Evolutionary conservation across 768 basidiomycete genomes (phyloP).

Genomic region (Tremella mesenterica): DNA sequence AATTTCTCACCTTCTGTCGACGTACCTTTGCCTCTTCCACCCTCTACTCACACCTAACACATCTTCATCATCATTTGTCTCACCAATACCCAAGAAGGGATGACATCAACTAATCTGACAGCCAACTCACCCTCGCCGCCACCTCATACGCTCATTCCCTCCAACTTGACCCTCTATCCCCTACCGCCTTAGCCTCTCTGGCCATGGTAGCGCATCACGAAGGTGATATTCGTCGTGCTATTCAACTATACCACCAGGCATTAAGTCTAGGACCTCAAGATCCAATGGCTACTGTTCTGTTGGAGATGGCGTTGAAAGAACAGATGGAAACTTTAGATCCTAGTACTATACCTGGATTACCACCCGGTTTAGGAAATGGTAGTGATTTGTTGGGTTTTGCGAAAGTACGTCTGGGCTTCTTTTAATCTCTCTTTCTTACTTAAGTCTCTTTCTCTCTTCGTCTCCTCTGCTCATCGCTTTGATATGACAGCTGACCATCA

Average conservation of each 20-base stretch:
- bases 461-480: too few relatives aligned
- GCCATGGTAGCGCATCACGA: conserved; percentile 79
- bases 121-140: conserved; percentile 55
- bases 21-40: neutral
- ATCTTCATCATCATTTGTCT: neutral
- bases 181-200: conserved; percentile 72
- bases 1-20: too few relatives aligned
- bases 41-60: neutral
- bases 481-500: too few relatives aligned
- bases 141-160: conserved; percentile 68
- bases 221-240: conserved; percentile 66
- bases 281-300: conserved; percentile 38
- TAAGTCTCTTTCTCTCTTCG: too few relatives aligned
- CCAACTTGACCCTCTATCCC: conserved; percentile 74
- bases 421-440: too few relatives aligned
- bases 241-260: conserved; percentile 88
- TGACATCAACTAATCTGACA: conserved; percentile 4
- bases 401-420: conserved; percentile 22
- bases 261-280: conserved; percentile 43
- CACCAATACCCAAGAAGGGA: neutral
- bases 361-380: conserved; percentile 18
- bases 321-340: conserved; percentile 35
- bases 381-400: conserved; percentile 29
- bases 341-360: conserved; percentile 30
- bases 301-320: conserved; percentile 38